Base-by-base conservation (phyloP, 371 early-diverging fungal genomes). In the Actinomucor elegans region DNA sequence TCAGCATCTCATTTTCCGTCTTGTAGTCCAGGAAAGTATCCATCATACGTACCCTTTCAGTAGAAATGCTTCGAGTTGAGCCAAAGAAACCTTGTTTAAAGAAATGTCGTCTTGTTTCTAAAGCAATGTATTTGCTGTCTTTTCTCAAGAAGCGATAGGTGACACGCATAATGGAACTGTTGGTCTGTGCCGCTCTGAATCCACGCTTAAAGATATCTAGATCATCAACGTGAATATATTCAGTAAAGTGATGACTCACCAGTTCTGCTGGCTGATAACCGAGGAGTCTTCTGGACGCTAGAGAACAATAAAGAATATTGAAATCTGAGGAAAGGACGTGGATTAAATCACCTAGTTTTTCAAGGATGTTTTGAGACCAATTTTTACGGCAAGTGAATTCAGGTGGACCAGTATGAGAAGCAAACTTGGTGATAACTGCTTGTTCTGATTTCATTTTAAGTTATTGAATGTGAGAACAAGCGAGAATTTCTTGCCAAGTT, bases 221-320 rank as follows among this genome's bases (percentile, higher is more conserved):
- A 45, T 84, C 85, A 32, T 80, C 81, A 0, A 67, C 59, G 49
- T 84, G 82, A 26, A 80, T 36, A 58, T 75, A 72, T 28, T 79
- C 75, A 7, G 64, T 55, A 23, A 84, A 57, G 6, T 20, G 48
- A 2, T 61, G 61, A 11, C 66, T 71, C 5, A 73, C 52, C 28
- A 81, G 60, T 20, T 84, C 82, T 2, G 64, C 57, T 0, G 72
- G 73, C 6, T 66, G 48, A 38, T 79, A 77, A 2, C 80, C 81
- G 4, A 81, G 53, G 14, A 72, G 57, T 42, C 73, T 64, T 20
- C 53, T 52, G 2, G 72, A 74, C 3, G 80, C 75, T 1, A 77
- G 69, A 4, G 79, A 77, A 43, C 75, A 72, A 53, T 63, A 80
- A 46, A 77, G n/a, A 15, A 84, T 55, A 14, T 37, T 54, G 15